These are phyloP conservation scores for Chrysopogon serrulatus DNA, from an alignment of 176 grass and related monocot genomes.

Conservation along the genomic window DNA sequence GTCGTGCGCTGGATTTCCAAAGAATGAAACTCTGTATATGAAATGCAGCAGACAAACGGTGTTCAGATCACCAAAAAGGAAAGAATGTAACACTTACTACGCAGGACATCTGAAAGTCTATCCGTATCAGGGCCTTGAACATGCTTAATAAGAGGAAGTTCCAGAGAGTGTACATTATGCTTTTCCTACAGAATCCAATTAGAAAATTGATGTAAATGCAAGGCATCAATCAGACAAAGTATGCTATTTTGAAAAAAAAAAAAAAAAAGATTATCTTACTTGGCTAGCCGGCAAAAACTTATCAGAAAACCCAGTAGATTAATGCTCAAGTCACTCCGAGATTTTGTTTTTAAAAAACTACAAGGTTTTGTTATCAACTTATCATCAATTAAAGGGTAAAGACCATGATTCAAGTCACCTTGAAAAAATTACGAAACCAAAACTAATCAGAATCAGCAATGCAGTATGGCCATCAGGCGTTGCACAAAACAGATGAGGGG, in stretches of 20 bases:
- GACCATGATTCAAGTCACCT: background rate
- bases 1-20: background rate
- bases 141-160: slow-evolving; percentile 84
- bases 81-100: slow-evolving; percentile 43
- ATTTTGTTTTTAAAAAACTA: background rate
- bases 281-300: background rate
- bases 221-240: background rate
- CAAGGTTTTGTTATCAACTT: background rate
- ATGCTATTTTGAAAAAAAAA: background rate
- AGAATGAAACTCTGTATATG: background rate
- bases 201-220: background rate
- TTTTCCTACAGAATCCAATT: slow-evolving; percentile 40
- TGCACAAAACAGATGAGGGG: background rate
- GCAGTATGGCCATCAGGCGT: background rate
- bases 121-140: slow-evolving; percentile 69
- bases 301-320: background rate
- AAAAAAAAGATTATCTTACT: too few species aligned
- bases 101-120: slow-evolving; percentile 54
- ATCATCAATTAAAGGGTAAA: background rate
- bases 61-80: background rate
- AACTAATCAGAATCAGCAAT: background rate
- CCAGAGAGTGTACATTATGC: slow-evolving; percentile 52
- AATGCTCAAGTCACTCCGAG: background rate
- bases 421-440: background rate
- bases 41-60: background rate